Evolutionary conservation across 805 yeast species (phyloP).

Genomic region (Schwanniomyces occidentalis): DNA sequence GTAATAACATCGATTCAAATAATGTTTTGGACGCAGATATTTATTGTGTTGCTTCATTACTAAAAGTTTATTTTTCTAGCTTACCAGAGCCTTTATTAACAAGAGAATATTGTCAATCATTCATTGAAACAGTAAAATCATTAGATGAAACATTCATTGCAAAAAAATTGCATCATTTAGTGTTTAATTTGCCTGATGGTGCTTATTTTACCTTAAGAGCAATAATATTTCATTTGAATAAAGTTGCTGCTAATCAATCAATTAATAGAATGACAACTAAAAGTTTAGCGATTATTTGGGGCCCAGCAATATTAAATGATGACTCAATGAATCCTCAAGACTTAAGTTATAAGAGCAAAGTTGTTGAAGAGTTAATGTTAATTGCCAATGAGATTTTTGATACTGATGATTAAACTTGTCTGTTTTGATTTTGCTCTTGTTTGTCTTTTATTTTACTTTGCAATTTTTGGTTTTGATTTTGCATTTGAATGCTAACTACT

Average conservation of each 20-base stretch:
- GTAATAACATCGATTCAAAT: constrained; percentile 38
- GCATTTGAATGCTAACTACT: too few species aligned
- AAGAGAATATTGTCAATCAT: constrained; percentile 55
- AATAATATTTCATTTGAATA: constrained; percentile 79
- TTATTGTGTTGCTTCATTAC: constrained; percentile 80
- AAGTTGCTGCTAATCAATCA: constrained; percentile 62
- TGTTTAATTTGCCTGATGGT: constrained; percentile 90
- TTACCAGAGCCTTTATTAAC: constrained; percentile 88
- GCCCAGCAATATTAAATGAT: constrained; percentile 78
- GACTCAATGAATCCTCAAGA: constrained; percentile 67
- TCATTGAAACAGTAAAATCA: constrained; percentile 66
- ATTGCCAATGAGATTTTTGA: constrained; percentile 78
- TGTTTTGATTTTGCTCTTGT: too few species aligned
- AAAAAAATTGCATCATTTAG: constrained; percentile 81
- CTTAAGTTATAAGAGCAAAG: constrained; percentile 70
- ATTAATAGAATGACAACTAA: constrained; percentile 79
- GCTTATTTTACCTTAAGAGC: constrained; percentile 90
- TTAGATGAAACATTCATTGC: constrained; percentile 47
- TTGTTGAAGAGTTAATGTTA: constrained; percentile 79
- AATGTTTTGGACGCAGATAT: constrained; percentile 75
- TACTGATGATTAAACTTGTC: constrained; percentile 25
- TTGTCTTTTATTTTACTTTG: too few species aligned
- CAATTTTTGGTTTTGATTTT: too few species aligned
- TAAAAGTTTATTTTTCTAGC: constrained; percentile 79
- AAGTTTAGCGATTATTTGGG: constrained; percentile 91